Evolutionary conservation across 1,284 basidiomycete species (phyloP).

Genomic region (Waitea zeae): DNA sequence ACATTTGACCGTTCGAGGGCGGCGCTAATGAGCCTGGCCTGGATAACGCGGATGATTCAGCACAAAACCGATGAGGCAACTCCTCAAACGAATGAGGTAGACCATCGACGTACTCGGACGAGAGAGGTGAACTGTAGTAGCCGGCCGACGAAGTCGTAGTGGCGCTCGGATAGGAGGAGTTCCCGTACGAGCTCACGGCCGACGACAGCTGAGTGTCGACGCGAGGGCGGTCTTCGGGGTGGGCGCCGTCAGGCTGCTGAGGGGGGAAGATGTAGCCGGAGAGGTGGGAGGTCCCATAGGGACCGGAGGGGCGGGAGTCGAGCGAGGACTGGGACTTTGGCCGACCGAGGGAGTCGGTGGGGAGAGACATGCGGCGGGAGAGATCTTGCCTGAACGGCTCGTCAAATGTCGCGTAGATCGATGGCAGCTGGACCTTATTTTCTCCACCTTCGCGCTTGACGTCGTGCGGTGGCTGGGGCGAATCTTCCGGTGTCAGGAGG

Average conservation of each 20-base stretch:
- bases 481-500: conserved; percentile 1
- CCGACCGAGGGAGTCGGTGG: conserved; percentile 34
- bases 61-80: too few species aligned
- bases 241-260: not conserved
- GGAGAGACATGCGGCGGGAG: conserved; percentile 41
- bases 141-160: not conserved
- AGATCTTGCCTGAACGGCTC: conserved; percentile 36
- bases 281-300: conserved; percentile 29
- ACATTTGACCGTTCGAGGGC: too few species aligned
- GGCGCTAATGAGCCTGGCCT: too few species aligned
- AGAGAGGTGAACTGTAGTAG: too few species aligned
- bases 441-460: too few species aligned
- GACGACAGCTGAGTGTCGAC: not conserved
- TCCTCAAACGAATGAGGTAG: too few species aligned
- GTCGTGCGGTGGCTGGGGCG: conserved; percentile 33
- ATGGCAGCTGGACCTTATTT: conserved; percentile 43
- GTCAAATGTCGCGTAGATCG: conserved; percentile 51
- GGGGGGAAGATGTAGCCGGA: conserved; percentile 23
- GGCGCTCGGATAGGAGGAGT: too few species aligned
- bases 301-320: conserved; percentile 15
- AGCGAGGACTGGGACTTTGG: conserved; percentile 17
- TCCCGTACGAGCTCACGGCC: too few species aligned
- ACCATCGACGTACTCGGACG: too few species aligned
- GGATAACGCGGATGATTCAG: too few species aligned
- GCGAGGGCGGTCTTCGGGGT: not conserved